Evolutionary conservation across 805 yeast genomes (phyloP), one percentile per base, ranked within the genome.

Genomic region (Candida morakotiae): DNA sequence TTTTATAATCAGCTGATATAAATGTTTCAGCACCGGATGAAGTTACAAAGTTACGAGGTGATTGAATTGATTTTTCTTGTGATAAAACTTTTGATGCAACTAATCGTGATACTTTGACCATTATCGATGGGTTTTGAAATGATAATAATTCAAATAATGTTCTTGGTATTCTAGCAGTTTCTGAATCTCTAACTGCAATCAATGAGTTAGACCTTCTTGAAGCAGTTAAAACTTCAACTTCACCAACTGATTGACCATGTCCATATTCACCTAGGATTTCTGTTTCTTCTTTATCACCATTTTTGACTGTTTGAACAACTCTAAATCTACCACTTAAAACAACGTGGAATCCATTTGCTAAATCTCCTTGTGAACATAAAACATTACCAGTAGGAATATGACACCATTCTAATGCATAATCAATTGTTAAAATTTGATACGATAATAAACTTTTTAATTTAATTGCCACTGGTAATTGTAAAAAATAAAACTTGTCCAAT

Each of bases 321-420:
- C 97, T 68, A 45, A 89, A 70, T 37, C 98, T 73, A 4, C 98
- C 98, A 60, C 87, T 89, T 19, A 91, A 59, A 1, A 91, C 93
- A 29, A 89, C 78, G 52, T 87, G 91, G 26, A 91, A 85, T 15
- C 96, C 95, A 55, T 87, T 89, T 0, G 98, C 95, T 14, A 75
- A 73, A 36, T 87, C 93, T 1, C 87, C 94, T 55, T 91, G 93
- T 2, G 78, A 72, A 50, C 84, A 87, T 15, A 93, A 58, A 0
- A 81, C 71, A 34, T 82, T 81, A 0, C 97, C 96, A 1, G 97
- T 91, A n/a, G 79, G 79, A 9, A 85, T 69, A 41, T 87, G 96
- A 28, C 89, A 79, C 98, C 98, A 91, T 57, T 93, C 98, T 35
- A 93, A 64, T 0, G 97, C 96, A 58, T 85, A 87, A 53, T 91